Evolutionary conservation across 352 stramenopile genomes (phyloP).

Genomic region (Salisapilia sapeloensis): DNA sequence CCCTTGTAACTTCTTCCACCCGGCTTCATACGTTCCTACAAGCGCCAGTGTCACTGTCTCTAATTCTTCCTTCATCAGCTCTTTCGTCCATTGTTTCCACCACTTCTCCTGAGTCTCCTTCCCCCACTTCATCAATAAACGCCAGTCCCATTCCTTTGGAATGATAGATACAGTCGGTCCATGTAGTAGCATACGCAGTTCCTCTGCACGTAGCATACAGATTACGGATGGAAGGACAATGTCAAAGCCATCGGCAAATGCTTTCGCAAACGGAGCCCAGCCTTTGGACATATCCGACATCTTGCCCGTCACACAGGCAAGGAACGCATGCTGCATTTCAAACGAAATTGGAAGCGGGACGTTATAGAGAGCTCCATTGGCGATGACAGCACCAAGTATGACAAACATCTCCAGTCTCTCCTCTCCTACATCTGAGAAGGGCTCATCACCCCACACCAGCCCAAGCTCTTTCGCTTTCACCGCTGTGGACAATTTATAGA

Average conservation of each 20-base stretch:
- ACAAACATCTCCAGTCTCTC: not conserved
- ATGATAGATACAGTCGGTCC: constrained; percentile 7
- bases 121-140: constrained; percentile 4
- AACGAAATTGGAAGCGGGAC: not conserved
- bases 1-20: constrained; percentile 15
- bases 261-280: constrained; percentile 6
- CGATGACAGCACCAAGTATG: constrained; percentile 22
- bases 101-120: constrained; percentile 7
- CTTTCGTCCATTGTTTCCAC: constrained; percentile 23
- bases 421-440: too few species aligned
- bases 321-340: not conserved
- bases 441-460: too few species aligned
- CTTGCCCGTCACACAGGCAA: not conserved
- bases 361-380: constrained; percentile 23
- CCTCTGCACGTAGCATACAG: constrained; percentile 19
- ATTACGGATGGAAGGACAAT: constrained; percentile 31
- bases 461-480: too few species aligned
- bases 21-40: constrained; percentile 17
- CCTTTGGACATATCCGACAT: too few species aligned
- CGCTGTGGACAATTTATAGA: too few species aligned
- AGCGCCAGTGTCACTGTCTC: constrained; percentile 37
- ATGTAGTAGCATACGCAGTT: constrained; percentile 40
- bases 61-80: constrained; percentile 43
- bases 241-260: constrained; percentile 37
- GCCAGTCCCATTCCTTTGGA: constrained; percentile 2